phyloP scores from a whole-genome alignment of 2,329 filamentous ascomycete species.

The Aspergillus ochraceoroseus region DNA sequence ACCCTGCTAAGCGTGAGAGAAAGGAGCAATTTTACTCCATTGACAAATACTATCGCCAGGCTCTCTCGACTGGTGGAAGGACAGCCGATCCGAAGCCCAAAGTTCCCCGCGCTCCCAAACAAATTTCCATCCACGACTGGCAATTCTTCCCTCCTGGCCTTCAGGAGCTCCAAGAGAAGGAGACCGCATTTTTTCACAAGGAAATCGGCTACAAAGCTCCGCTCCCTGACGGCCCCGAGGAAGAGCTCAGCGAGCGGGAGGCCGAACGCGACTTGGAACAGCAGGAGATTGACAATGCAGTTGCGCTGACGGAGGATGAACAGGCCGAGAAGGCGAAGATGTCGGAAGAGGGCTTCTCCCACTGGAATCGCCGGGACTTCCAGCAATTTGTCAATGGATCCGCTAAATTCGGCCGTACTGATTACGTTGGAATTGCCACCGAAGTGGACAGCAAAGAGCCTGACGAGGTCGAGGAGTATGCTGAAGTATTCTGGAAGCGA shows the following conservation, averaged over 20 bases:
- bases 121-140: slow-evolving; percentile 88
- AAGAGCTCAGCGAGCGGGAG: slow-evolving; percentile 78
- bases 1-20: slow-evolving; percentile 94
- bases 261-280: slow-evolving; percentile 84
- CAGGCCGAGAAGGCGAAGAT: slow-evolving; percentile 78
- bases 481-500: slow-evolving; percentile 93
- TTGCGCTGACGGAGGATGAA: slow-evolving; percentile 82
- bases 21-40: slow-evolving; percentile 98
- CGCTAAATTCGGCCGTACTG: slow-evolving; percentile 81
- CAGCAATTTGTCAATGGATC: slow-evolving; percentile 97
- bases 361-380: slow-evolving; percentile 97
- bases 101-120: slow-evolving; percentile 90
- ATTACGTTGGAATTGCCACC: slow-evolving; percentile 76
- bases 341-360: slow-evolving; percentile 77
- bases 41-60: slow-evolving; percentile 96
- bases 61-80: slow-evolving; percentile 73
- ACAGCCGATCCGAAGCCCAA: slow-evolving; percentile 86
- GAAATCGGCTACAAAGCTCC: slow-evolving; percentile 94
- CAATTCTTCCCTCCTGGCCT: slow-evolving; percentile 89
- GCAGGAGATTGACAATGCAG: slow-evolving; percentile 86
- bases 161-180: slow-evolving; percentile 85
- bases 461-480: slow-evolving; percentile 81
- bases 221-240: slow-evolving; percentile 79
- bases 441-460: slow-evolving; percentile 89
- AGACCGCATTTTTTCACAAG: slow-evolving; percentile 93